A percentile compares a stretch with the other conserved stretches of the same genome.
phyloP scores from a whole-genome alignment of 1,284 basidiomycete genomes.

The Stereum hirsutum region DNA sequence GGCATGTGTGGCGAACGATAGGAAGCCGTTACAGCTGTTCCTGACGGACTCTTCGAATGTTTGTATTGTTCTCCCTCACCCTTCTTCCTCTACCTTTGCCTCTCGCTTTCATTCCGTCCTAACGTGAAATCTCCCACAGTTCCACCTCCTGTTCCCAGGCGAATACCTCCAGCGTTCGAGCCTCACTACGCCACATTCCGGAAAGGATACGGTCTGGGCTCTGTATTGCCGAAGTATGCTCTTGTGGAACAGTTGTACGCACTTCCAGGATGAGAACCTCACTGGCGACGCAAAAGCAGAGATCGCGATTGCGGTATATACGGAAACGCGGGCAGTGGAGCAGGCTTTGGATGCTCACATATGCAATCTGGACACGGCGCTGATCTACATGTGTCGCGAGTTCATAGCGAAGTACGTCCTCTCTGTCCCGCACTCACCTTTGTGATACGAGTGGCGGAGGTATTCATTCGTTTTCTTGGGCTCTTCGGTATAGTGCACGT shows the following conservation, averaged over 20 bases:
- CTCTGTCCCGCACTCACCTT: conserved; percentile 3
- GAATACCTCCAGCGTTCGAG: conserved; percentile 45
- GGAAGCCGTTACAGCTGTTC: conserved; percentile 43
- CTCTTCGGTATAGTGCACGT: conserved; percentile 26
- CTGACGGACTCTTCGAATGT: conserved; percentile 58
- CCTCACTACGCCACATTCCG: conserved; percentile 33
- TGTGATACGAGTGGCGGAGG: too few species aligned
- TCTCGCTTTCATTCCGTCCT: not conserved
- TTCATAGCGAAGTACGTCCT: conserved; percentile 63
- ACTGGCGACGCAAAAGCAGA: conserved; percentile 44
- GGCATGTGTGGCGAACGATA: conserved; percentile 55
- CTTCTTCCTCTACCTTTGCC: not conserved
- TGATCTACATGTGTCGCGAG: conserved; percentile 62
- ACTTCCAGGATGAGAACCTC: conserved; percentile 32
- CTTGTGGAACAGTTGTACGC: conserved; percentile 60
- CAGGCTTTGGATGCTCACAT: conserved; percentile 55
- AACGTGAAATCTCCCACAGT: conserved; percentile 25
- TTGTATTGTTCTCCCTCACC: conserved; percentile 17
- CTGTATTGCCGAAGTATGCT: conserved; percentile 73
- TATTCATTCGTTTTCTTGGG: conserved; percentile 4
- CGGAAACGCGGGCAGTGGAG: conserved; percentile 55
- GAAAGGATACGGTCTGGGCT: conserved; percentile 71
- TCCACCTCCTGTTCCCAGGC: conserved; percentile 47
- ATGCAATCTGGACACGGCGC: conserved; percentile 56
- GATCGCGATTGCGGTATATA: conserved; percentile 48